Evolutionary conservation across 495 filamentous ascomycete genomes (phyloP), one percentile per base, ranked within the genome.

Genomic region (Tuber melanosporum): DNA sequence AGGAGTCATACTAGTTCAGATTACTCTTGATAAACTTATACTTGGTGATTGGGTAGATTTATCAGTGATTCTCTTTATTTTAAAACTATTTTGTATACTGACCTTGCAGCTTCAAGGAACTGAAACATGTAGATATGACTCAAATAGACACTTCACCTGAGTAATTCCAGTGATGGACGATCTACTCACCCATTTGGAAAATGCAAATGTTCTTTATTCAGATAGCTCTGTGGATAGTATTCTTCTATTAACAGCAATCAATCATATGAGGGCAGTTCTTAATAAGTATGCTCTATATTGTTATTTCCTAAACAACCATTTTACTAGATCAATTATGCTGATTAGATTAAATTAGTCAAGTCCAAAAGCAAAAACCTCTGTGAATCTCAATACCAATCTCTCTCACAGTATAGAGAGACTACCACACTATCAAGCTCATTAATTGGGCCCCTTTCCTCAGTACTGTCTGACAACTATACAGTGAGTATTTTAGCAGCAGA

Each of bases 91-190:
- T 36, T 14, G 1, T 17, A 0, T 36, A 0, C 14, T 66, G 0
- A 66, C n/a, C 0, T 43, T 45, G 0, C 20, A 42, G 22, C 26
- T 72, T 45, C 73, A 75, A 26, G 49, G 62, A 4, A 52, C 32
- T 0, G 42, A 70, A 20, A 76, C 74, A 12, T 0, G 44, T 17
- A 42, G 74, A 7, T 36, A 66, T 66, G 3, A 66, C 14, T 36
- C 57, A 0, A 66, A 66, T 66, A 14, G 4, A 74, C 32, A 32
- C 32, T 39, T 73, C 19, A 14, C 71, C 26, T 1, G 36, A 0
- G 26, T 76, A 9, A 15, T 73, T 0, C 74, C 70, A 15, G 70
- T n/a, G 0, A 74, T 76, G 41, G 74, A 76, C n/a, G 19, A 46
- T 3, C 6, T 76, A 0, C 57, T 72, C 6, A 5, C 70, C 7